These are phyloP conservation scores for Pterula multifida DNA, from an alignment of 1,284 basidiomycete species.

Conservation along the genomic window DNA sequence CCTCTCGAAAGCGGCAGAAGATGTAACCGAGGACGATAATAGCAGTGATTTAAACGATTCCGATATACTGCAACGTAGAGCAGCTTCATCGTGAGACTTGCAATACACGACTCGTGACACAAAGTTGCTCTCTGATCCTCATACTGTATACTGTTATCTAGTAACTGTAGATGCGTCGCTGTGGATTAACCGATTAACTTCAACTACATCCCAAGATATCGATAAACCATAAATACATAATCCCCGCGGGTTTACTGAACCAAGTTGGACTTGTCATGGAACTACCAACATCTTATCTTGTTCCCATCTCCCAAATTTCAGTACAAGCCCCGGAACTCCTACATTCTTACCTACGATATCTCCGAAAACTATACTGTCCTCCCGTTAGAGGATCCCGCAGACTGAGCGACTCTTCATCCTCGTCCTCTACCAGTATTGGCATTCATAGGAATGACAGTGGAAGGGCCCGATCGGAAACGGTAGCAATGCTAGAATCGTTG, in stretches of 20 bases:
- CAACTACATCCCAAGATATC: too few species aligned
- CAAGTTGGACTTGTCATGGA: too few species aligned
- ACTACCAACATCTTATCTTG: not conserved
- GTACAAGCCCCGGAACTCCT: not conserved
- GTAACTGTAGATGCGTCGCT: too few species aligned
- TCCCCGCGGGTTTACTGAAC: too few species aligned
- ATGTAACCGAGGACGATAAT: slow-evolving; percentile 8
- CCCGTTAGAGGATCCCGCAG: not conserved
- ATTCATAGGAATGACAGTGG: not conserved
- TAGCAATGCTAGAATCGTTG: slow-evolving; percentile 8
- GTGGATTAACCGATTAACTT: too few species aligned
- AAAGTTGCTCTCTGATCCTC: too few species aligned
- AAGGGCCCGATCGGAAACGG: not conserved
- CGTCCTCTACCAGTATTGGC: not conserved
- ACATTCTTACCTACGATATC: not conserved
- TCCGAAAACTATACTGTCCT: not conserved
- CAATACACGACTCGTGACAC: too few species aligned
- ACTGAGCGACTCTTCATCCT: not conserved
- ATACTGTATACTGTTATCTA: too few species aligned
- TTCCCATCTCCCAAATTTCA: not conserved
- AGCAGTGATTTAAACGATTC: too few species aligned
- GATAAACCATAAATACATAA: too few species aligned
- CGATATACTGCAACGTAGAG: too few species aligned
- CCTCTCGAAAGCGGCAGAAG: slow-evolving; percentile 60
- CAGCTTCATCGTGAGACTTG: too few species aligned